Evolutionary conservation across 495 filamentous ascomycete species (phyloP).

Genomic region (Penicillium paxilli): DNA sequence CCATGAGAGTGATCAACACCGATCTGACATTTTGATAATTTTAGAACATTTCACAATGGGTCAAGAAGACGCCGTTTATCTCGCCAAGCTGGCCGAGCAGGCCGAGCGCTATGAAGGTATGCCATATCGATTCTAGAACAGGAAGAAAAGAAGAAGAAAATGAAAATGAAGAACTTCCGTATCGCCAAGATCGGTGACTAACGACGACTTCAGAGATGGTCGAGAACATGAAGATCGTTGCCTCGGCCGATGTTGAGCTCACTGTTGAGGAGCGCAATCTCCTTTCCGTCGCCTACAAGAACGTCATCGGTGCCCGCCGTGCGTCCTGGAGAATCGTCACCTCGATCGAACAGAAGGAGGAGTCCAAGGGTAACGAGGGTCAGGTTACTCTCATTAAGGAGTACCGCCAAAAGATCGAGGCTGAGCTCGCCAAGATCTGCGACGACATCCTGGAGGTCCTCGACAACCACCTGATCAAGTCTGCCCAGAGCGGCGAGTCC

Average conservation of each 20-base stretch:
- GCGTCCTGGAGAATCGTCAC: conserved; percentile 99
- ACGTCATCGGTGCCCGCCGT: conserved; percentile 98
- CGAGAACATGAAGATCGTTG: conserved; percentile 99
- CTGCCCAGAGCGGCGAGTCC: conserved; percentile 93
- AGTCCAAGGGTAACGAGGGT: conserved; percentile 96
- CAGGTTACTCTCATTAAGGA: conserved; percentile 97
- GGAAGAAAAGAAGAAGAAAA: not conserved
- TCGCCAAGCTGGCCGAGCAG: conserved; percentile 99
- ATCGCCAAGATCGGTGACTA: conserved; percentile 10
- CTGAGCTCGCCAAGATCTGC: conserved; percentile 98
- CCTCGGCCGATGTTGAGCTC: conserved; percentile 92
- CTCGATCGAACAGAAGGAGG: conserved; percentile 99
- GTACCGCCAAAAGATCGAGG: conserved; percentile 99
- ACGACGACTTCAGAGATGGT: conserved; percentile 81
- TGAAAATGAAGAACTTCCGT: not conserved
- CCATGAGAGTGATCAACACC: conserved; percentile 3
- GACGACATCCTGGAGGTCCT: conserved; percentile 97
- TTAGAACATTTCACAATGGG: conserved; percentile 72
- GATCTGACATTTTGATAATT: conserved; percentile 7
- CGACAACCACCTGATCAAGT: conserved; percentile 94
- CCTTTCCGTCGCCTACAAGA: conserved; percentile 99
- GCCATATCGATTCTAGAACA: conserved; percentile 23
- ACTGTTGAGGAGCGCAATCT: conserved; percentile 99
- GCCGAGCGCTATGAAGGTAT: conserved; percentile 99
- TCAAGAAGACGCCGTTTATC: conserved; percentile 99